Evolutionary conservation across 192 early-diverging fungal genomes (phyloP), one percentile per base, ranked within the genome.

Genomic region (Gaertneriomyces semiglobifer): DNA sequence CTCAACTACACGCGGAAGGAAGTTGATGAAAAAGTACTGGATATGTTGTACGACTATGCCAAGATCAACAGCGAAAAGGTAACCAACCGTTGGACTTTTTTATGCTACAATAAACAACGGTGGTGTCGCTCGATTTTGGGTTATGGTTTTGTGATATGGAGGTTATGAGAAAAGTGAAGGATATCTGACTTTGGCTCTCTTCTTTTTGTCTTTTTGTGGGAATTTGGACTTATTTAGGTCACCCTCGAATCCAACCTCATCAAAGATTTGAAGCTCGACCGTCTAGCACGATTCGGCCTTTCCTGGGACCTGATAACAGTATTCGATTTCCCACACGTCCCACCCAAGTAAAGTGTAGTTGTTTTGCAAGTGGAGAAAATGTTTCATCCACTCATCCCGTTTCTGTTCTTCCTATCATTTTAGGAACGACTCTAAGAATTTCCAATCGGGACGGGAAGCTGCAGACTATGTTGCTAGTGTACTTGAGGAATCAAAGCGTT

Each of bases 401-500:
- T 2, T 18, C 11, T 51, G 62, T 69, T 39, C 10, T 10, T 57
- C 63, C 6, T n/a, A 9, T 10, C 25, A 4, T 38, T 50, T 11
- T 41, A 69, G 67, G 67, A 42, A 18, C 9, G 44, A 41, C 18
- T 33, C 50, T 8, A 66, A 71, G 39, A 67, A 77, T 46, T 53
- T 67, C 8, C 20, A 62, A 54, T 77, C 75, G 1, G 75, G 75
- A 12, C 61, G 71, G 57, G 75, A 77, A 53, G 75, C 75, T 46
- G 75, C 70, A 18, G 75, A 77, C 50, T 77, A 66, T 70, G 50
- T 73, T 18, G 70, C 75, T 2, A 12, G 58, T 18, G 44, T 58
- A 16, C 48, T 77, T 39, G 75, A 77, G 71, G 66, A 77, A 47
- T 43, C 38, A 11, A 16, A 63, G 9, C 60, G 75, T 44, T 60